phyloP scores from a whole-genome alignment of 352 stramenopile genomes.

The Phytophthora quininea region DNA sequence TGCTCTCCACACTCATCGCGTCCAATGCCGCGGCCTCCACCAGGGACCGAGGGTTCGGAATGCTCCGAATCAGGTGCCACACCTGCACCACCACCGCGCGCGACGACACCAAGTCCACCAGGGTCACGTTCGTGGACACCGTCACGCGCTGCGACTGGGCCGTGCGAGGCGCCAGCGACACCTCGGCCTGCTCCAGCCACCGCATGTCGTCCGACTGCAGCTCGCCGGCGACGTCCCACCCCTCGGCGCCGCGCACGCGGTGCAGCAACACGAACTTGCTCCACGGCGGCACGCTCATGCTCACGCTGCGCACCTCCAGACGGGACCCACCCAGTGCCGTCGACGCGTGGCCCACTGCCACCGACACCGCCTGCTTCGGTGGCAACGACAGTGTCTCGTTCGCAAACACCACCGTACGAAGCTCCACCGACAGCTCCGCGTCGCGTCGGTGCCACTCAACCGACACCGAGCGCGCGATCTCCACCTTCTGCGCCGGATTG shows the following conservation, averaged over 20 bases:
- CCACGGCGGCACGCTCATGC: neutral
- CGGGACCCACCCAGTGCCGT: neutral
- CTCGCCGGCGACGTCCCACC: neutral
- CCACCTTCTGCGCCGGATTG: neutral
- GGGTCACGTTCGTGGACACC: neutral
- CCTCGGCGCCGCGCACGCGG: neutral
- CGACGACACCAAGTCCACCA: conserved; percentile 4
- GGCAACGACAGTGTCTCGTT: conserved; percentile 7
- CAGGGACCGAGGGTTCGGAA: neutral
- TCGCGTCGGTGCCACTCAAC: neutral
- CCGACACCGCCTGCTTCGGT: neutral
- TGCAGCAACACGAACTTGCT: conserved; percentile 2
- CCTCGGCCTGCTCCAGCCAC: conserved; percentile 3
- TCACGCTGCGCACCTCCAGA: neutral
- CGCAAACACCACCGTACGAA: neutral
- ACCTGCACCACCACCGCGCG: neutral
- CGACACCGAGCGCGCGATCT: neutral
- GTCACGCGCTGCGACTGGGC: neutral
- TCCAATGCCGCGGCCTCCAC: neutral
- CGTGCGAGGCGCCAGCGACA: conserved; percentile 1
- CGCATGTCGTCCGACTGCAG: neutral
- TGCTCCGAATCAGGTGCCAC: neutral
- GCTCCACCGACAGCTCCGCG: neutral
- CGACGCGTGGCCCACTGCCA: conserved; percentile 1
- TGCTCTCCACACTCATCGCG: neutral